Evolutionary conservation across 345 rosid genomes (phyloP).

Genomic region (Bretschneidera sinensis): DNA sequence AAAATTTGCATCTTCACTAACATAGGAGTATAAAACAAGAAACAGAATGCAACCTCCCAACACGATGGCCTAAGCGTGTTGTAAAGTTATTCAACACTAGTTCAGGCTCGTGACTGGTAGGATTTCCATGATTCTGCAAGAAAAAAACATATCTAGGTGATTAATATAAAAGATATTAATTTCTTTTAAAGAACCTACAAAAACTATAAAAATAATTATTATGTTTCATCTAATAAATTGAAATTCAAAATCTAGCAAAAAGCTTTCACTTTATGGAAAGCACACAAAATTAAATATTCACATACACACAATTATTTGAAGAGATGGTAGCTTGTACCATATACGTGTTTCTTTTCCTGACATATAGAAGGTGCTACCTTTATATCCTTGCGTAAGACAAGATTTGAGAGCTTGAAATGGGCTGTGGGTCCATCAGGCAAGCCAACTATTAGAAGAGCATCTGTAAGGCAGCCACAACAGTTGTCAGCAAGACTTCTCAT

Average conservation of each 20-base stretch:
- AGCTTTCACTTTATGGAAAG: neutral
- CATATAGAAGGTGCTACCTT: slow-evolving; percentile 48
- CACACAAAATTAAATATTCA: neutral
- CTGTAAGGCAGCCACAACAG: slow-evolving; percentile 29
- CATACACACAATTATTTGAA: neutral
- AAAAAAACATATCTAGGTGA: slow-evolving; percentile 7
- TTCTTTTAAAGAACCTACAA: too few species aligned
- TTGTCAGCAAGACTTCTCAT: slow-evolving; percentile 2
- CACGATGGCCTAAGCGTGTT: slow-evolving; percentile 83
- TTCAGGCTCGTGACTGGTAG: slow-evolving; percentile 88
- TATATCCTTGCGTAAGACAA: slow-evolving; percentile 79
- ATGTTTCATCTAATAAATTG: neutral
- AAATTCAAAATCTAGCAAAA: neutral
- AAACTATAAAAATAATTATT: too few species aligned
- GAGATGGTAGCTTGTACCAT: neutral
- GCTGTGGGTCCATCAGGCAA: slow-evolving; percentile 97
- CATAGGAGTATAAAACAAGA: slow-evolving; percentile 1
- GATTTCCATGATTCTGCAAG: slow-evolving; percentile 84
- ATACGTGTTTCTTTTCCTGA: neutral
- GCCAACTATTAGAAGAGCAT: slow-evolving; percentile 74
- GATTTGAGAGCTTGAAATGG: slow-evolving; percentile 82
- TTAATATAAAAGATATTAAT: too few species aligned
- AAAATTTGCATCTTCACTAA: neutral
- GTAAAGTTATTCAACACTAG: slow-evolving; percentile 82
- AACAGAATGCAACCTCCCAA: slow-evolving; percentile 59